Conservation (phyloP, 768 basidiomycete genomes). For the Boletales sp. region DNA sequence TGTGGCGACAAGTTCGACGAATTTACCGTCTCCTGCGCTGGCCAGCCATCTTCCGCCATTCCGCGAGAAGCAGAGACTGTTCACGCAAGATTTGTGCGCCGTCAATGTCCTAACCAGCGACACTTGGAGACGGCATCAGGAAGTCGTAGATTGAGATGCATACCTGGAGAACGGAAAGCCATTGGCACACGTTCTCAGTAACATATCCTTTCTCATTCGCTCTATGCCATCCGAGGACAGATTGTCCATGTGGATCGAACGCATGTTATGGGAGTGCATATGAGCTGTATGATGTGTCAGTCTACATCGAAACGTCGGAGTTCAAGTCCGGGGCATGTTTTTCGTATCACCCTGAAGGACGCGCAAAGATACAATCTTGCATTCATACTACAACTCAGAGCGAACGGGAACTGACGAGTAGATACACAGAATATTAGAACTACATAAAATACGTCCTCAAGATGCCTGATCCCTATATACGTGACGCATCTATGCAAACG, state of each 20-base stretch:
- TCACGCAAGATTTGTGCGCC: constrained; percentile 62
- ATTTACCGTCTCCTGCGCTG: constrained; percentile 67
- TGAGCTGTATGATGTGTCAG: not conserved
- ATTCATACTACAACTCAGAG: constrained; percentile 18
- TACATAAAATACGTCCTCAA: constrained; percentile 35
- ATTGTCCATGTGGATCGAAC: constrained; percentile 19
- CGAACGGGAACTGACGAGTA: constrained; percentile 12
- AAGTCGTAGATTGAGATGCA: constrained; percentile 3
- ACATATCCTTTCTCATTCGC: constrained; percentile 13
- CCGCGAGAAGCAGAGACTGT: constrained; percentile 60
- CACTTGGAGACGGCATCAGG: not conserved
- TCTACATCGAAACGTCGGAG: constrained; percentile 8
- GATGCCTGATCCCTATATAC: constrained; percentile 32
- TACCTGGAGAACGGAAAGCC: constrained; percentile 37
- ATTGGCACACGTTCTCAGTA: constrained; percentile 18
- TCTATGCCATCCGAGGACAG: constrained; percentile 23
- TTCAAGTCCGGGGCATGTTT: not conserved
- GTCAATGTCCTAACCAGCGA: constrained; percentile 27
- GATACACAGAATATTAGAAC: constrained; percentile 30
- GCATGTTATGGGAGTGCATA: constrained; percentile 13
- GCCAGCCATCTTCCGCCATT: constrained; percentile 59
- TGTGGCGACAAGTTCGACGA: constrained; percentile 4
- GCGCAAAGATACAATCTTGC: constrained; percentile 13
- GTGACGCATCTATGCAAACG: constrained; percentile 27
- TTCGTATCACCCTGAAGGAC: not conserved